Percentiles rank a stretch among this genome's conserved stretches.
Evolutionary conservation across 2,329 filamentous ascomycete genomes (phyloP).

Genomic region (Botrytis galanthina): DNA sequence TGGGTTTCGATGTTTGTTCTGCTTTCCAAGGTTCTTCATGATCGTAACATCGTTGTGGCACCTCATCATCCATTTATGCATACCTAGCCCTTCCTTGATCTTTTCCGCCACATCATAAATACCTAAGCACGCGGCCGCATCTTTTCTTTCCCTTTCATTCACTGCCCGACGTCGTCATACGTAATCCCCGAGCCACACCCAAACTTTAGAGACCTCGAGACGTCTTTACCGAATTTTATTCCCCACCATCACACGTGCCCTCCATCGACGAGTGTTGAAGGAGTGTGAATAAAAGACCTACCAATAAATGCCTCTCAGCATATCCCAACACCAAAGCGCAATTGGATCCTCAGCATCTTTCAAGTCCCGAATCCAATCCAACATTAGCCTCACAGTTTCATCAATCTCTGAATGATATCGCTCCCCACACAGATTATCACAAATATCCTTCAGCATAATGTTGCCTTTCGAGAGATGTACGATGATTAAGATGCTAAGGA

Average conservation of each 20-base stretch:
- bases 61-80: neutral
- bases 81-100: neutral
- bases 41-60: neutral
- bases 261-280: neutral
- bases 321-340: constrained; percentile 48
- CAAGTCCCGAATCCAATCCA: constrained; percentile 60
- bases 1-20: neutral
- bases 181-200: neutral
- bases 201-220: neutral
- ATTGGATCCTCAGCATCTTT: constrained; percentile 50
- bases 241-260: no score
- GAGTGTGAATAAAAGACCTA: neutral
- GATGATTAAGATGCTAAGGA: constrained; percentile 57
- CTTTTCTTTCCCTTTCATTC: neutral
- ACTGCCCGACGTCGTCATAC: no score
- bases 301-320: constrained; percentile 33
- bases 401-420: constrained; percentile 51
- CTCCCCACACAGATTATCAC: constrained; percentile 47
- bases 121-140: neutral
- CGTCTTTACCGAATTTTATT: neutral
- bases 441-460: constrained; percentile 50
- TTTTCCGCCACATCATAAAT: neutral
- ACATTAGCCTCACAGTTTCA: constrained; percentile 50
- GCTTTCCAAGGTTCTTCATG: neutral
- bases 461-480: constrained; percentile 54